Conservation (phyloP, 768 basidiomycete species). For the Cystofilobasidium bisporidii region DNA sequence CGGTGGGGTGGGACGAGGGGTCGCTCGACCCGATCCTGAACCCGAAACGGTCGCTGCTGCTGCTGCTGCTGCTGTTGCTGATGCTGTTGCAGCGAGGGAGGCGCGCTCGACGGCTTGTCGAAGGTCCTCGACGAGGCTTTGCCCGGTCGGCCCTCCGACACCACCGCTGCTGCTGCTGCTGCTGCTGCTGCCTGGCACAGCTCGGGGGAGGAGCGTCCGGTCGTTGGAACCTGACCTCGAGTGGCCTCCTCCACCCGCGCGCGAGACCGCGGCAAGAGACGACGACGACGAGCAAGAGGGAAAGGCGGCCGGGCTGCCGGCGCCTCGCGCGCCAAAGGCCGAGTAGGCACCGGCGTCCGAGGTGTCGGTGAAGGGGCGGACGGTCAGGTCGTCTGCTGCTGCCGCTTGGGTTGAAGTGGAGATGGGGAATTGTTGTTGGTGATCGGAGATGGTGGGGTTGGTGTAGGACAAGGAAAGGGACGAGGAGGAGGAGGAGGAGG, state of each 20-base stretch:
- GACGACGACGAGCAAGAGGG: neutral
- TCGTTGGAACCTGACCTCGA: neutral
- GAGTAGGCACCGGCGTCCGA: constrained; percentile 4
- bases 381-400: neutral
- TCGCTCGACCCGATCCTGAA: neutral
- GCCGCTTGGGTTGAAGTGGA: too few species aligned
- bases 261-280: constrained; percentile 7
- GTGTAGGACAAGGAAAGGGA: constrained; percentile 27
- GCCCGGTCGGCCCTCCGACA: neutral
- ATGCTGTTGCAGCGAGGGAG: neutral
- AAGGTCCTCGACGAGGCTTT: neutral
- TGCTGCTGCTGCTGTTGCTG: neutral
- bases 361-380: constrained; percentile 21
- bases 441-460: too few species aligned
- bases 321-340: constrained; percentile 1
- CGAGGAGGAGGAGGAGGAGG: constrained; percentile 22
- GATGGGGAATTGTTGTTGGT: too few species aligned
- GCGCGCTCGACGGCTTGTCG: neutral
- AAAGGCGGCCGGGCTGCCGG: neutral
- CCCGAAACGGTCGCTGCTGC: neutral
- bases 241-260: constrained; percentile 8
- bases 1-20: neutral
- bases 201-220: constrained; percentile 12
- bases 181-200: constrained; percentile 12
- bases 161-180: constrained; percentile 15